These are phyloP conservation scores for Suaeda aralocaspica DNA, from an alignment of 148 eudicot genomes.

Conservation along the genomic window DNA sequence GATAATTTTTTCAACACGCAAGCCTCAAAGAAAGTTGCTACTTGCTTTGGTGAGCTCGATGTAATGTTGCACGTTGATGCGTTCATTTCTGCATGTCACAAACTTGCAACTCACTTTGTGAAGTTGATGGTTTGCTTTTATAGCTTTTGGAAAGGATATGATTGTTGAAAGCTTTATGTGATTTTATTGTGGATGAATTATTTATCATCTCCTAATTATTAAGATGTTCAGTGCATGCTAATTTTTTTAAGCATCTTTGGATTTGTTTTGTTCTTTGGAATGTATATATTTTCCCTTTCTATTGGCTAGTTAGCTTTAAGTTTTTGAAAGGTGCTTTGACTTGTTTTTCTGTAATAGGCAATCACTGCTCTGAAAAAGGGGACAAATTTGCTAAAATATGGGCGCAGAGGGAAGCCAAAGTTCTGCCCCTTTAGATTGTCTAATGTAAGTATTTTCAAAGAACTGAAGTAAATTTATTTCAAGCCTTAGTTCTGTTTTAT, in stretches of 20 bases:
- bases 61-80: too few relatives aligned
- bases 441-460: constrained; percentile 34
- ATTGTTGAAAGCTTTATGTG: too few relatives aligned
- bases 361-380: constrained; percentile 47
- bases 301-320: background rate
- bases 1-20: too few relatives aligned
- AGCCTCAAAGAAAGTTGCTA: too few relatives aligned
- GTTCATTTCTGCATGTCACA: too few relatives aligned
- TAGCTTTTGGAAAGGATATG: too few relatives aligned
- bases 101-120: too few relatives aligned
- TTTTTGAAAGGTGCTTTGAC: constrained; percentile 2
- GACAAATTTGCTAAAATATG: constrained; percentile 45
- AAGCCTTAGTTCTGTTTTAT: background rate
- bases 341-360: constrained; percentile 24
- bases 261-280: background rate
- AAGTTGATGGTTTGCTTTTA: too few relatives aligned
- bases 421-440: constrained; percentile 48
- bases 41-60: too few relatives aligned
- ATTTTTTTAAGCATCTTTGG: background rate
- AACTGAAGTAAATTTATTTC: background rate
- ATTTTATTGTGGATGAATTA: too few relatives aligned
- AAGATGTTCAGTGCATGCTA: background rate
- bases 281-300: background rate
- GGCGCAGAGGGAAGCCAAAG: constrained; percentile 54
- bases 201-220: background rate